Evolutionary conservation across 140 eudicot genomes (phyloP).

Genomic region (Senecio squalidus): DNA sequence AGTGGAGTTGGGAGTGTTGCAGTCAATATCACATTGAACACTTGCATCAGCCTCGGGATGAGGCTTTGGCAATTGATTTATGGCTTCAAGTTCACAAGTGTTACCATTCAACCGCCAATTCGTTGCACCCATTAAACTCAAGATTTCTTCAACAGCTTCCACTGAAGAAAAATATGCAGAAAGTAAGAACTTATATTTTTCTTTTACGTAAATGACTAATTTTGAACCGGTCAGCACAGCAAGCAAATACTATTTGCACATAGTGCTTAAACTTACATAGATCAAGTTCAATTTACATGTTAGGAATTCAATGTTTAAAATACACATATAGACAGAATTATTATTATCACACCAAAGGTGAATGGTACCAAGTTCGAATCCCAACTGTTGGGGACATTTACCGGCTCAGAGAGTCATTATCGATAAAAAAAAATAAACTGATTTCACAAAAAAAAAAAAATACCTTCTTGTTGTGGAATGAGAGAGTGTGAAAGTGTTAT

Average conservation of each 20-base stretch:
- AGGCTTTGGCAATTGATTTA: conserved; percentile 29
- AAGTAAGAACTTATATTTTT: too few relatives aligned
- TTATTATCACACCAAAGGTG: too few relatives aligned
- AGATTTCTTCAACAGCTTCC: conserved; percentile 50
- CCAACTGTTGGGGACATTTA: too few relatives aligned
- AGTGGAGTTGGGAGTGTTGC: conserved; percentile 40
- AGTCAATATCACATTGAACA: conserved; percentile 46
- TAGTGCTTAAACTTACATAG: too few relatives aligned
- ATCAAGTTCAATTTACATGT: conserved; percentile 4
- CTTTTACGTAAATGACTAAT: too few relatives aligned
- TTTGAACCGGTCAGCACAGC: background rate
- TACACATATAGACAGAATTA: background rate
- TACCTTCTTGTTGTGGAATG: conserved; percentile 42
- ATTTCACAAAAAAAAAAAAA: background rate
- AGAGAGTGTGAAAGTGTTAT: conserved; percentile 13
- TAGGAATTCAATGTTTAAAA: conserved; percentile 4
- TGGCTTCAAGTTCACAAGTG: conserved; percentile 51
- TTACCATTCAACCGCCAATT: conserved; percentile 56
- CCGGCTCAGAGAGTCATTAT: too few relatives aligned
- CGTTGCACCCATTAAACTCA: conserved; percentile 59
- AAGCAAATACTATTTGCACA: background rate
- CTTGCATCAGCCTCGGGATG: conserved; percentile 32
- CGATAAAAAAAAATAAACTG: too few relatives aligned
- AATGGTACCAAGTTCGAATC: too few relatives aligned
- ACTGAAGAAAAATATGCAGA: conserved; percentile 28